A percentile compares a stretch with the other conserved stretches of the same genome.
phyloP scores from a whole-genome alignment of 495 filamentous ascomycete genomes.

The Trypethelium eluteriae region DNA sequence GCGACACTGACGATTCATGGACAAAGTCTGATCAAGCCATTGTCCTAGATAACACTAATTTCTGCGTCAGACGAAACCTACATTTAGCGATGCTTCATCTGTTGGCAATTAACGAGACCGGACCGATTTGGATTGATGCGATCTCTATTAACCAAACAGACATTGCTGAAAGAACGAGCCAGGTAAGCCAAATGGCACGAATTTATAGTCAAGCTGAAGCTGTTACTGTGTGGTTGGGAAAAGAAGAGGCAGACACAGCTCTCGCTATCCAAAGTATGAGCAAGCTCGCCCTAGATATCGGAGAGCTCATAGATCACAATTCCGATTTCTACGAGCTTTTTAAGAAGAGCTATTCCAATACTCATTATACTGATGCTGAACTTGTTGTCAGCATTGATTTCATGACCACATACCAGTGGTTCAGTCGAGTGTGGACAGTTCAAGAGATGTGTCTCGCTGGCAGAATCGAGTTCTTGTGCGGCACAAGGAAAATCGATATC shows the following conservation, averaged over 20 bases:
- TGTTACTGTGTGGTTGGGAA: conserved; percentile 34
- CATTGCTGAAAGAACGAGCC: conserved; percentile 27
- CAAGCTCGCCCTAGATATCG: neutral
- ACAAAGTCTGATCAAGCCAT: neutral
- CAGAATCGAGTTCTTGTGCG: neutral
- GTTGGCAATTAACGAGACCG: neutral
- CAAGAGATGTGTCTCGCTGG: neutral
- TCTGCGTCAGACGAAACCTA: neutral
- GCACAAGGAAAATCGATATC: neutral
- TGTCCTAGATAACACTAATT: neutral
- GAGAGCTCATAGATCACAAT: neutral
- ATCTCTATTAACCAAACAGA: conserved; percentile 36
- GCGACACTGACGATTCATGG: neutral
- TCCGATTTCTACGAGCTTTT: neutral
- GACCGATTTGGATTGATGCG: conserved; percentile 32
- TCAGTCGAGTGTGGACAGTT: neutral
- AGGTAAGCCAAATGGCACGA: conserved; percentile 30
- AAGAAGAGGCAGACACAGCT: neutral
- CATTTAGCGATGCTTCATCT: neutral
- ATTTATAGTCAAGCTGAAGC: conserved; percentile 27
- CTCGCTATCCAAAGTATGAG: neutral
- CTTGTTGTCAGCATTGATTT: neutral
- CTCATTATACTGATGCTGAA: neutral
- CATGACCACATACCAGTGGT: neutral
- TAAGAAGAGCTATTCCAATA: neutral